Evolutionary conservation across 2,329 filamentous ascomycete genomes (phyloP).

Genomic region (Talaromyces sp.): DNA sequence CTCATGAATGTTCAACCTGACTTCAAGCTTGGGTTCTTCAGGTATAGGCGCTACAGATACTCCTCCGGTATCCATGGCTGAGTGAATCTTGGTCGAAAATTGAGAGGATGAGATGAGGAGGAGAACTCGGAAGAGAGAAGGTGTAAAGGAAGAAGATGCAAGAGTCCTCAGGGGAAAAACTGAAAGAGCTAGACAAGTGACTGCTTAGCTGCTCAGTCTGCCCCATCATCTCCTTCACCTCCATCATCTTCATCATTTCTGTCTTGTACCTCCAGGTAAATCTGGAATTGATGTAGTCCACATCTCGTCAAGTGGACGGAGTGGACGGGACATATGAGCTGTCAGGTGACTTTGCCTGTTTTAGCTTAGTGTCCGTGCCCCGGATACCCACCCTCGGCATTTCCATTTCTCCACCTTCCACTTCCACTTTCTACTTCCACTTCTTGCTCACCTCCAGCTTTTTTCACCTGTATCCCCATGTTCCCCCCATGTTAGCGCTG

Average conservation of each 20-base stretch:
- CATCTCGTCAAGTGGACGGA: neutral
- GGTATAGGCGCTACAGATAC: neutral
- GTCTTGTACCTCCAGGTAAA: neutral
- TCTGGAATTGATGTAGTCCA: neutral
- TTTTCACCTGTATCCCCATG: neutral
- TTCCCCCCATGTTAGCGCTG: neutral
- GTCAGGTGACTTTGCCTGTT: neutral
- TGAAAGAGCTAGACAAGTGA: neutral
- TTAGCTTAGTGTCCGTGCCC: neutral
- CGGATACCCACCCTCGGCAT: neutral
- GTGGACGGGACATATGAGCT: neutral
- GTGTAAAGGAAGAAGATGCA: neutral
- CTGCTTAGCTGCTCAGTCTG: neutral
- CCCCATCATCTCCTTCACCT: neutral
- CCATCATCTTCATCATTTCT: neutral
- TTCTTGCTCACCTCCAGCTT: neutral
- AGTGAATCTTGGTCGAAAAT: neutral
- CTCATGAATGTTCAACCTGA: neutral
- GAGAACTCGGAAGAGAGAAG: neutral
- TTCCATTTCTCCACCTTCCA: slow-evolving; percentile 4
- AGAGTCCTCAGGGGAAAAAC: neutral
- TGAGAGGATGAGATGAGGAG: neutral
- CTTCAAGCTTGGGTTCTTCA: neutral
- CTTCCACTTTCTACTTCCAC: neutral
- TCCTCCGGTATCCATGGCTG: neutral